Conservation (phyloP, 2,329 filamentous ascomycete genomes). For the Pseudocercospora cruenta region DNA sequence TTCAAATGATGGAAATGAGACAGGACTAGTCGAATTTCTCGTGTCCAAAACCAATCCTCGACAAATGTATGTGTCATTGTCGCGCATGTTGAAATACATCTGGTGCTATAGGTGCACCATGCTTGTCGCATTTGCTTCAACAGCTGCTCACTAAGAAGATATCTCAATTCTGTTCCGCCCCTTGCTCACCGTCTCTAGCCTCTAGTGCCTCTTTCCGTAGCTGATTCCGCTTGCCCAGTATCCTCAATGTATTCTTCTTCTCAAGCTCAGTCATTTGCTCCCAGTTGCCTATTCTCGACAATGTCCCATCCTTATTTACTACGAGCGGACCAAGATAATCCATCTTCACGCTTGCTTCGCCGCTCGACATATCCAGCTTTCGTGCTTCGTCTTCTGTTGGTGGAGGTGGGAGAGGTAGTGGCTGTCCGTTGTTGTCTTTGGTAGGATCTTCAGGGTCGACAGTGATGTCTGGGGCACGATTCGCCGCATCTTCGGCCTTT, state of each 20-base stretch:
- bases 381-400: conserved; percentile 36
- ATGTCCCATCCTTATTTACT: conserved; percentile 71
- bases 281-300: conserved; percentile 76
- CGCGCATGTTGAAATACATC: background rate
- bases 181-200: conserved; percentile 38
- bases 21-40: background rate
- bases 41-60: background rate
- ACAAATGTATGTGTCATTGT: background rate
- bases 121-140: background rate
- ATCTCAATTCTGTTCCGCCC: background rate
- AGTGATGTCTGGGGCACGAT: background rate
- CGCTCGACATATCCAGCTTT: conserved; percentile 40
- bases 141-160: background rate
- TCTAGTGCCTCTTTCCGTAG: conserved; percentile 61
- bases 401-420: conserved; percentile 30
- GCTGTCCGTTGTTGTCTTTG: conserved; percentile 9
- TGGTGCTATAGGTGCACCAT: background rate
- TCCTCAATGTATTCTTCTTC: conserved; percentile 65
- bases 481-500: background rate
- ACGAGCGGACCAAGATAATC: conserved; percentile 74
- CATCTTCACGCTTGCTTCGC: conserved; percentile 56
- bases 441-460: background rate
- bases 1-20: too few species aligned
- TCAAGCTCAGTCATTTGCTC: conserved; percentile 70
- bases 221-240: conserved; percentile 71